These are phyloP conservation scores for Echria macrotheca DNA, from an alignment of 495 filamentous ascomycete genomes.

Conservation along the genomic window DNA sequence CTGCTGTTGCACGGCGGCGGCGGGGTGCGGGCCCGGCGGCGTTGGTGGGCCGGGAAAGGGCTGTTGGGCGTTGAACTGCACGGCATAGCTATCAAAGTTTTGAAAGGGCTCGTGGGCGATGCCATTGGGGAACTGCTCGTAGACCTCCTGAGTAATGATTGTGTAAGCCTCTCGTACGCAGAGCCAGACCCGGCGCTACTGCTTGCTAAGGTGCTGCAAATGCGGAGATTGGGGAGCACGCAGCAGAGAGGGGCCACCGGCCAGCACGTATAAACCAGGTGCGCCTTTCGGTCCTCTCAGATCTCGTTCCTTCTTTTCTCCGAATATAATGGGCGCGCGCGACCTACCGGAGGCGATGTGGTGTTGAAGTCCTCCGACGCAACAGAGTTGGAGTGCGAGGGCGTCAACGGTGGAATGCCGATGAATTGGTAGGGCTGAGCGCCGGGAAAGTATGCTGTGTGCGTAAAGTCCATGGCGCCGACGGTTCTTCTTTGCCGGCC, in stretches of 20 bases:
- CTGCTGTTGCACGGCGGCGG: neutral
- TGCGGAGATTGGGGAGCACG: constrained; percentile 25
- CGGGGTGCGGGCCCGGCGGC: constrained; percentile 31
- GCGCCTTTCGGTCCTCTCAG: too few relatives aligned
- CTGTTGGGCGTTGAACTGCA: constrained; percentile 35
- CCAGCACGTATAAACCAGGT: too few relatives aligned
- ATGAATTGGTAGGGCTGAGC: constrained; percentile 52
- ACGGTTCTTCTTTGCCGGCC: neutral
- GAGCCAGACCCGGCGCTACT: constrained; percentile 22
- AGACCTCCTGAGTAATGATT: constrained; percentile 42
- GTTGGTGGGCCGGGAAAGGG: constrained; percentile 40
- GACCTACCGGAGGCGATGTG: constrained; percentile 50
- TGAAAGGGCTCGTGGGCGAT: constrained; percentile 39
- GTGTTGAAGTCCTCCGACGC: constrained; percentile 51
- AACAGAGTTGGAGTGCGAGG: constrained; percentile 46
- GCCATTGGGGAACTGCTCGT: constrained; percentile 36
- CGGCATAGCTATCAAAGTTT: constrained; percentile 40
- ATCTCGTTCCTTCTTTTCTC: neutral
- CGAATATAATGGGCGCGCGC: neutral
- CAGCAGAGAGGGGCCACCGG: constrained; percentile 12
- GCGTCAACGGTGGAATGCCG: constrained; percentile 48
- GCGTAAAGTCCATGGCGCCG: constrained; percentile 40
- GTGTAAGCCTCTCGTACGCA: constrained; percentile 32
- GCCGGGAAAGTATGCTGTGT: constrained; percentile 38
- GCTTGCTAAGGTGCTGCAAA: constrained; percentile 12